Conservation (phyloP, 1,284 basidiomycete species). For the Bondarzewia mesenterica region DNA sequence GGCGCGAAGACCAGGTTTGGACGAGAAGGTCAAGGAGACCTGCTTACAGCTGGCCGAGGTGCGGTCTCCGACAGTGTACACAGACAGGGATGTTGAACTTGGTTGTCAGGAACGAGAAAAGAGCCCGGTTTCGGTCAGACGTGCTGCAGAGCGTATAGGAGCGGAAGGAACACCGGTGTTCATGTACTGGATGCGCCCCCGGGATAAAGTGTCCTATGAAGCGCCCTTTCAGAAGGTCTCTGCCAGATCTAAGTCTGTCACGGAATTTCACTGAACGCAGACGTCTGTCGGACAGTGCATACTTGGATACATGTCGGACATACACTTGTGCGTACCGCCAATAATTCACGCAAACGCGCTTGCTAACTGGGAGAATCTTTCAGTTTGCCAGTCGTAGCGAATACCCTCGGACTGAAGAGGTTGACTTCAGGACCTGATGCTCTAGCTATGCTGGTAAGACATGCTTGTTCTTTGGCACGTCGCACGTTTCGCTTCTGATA, state of each 20-base stretch:
- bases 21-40: conserved; percentile 23
- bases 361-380: no score
- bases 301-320: conserved; percentile 79
- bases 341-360: not conserved
- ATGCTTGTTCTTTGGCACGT: not conserved
- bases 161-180: conserved; percentile 42
- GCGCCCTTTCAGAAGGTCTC: conserved; percentile 72
- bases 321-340: conserved; percentile 68
- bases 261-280: not conserved
- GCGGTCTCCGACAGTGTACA: conserved; percentile 17
- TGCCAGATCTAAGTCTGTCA: conserved; percentile 10
- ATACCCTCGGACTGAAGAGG: conserved; percentile 58
- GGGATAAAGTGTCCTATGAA: conserved; percentile 58
- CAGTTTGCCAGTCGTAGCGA: conserved; percentile 61
- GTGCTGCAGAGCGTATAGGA: conserved; percentile 26
- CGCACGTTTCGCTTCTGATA: not conserved
- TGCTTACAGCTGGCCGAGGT: conserved; percentile 38
- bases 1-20: conserved; percentile 22
- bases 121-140: conserved; percentile 65
- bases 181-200: conserved; percentile 80
- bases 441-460: conserved; percentile 64
- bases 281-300: conserved; percentile 54
- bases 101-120: conserved; percentile 51
- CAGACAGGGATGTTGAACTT: not conserved
- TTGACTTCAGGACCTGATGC: conserved; percentile 38